These are phyloP conservation scores for Suhomyces sp. DNA, from an alignment of 805 yeast genomes.

Conservation along the genomic window DNA sequence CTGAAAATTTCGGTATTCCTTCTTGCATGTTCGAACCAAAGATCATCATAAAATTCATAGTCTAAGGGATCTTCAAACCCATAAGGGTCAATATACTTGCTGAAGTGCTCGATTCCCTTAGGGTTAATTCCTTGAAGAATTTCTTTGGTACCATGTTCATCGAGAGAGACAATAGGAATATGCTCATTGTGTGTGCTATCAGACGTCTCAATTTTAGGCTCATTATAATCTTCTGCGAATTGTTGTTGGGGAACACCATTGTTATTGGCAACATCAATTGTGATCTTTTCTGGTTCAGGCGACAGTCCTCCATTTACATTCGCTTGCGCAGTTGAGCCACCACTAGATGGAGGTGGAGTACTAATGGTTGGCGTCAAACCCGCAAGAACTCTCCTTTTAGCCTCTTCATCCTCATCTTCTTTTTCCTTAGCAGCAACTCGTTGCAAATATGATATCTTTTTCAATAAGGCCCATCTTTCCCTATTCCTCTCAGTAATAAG, in stretches of 20 bases:
- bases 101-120: slow-evolving; percentile 32
- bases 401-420: slow-evolving; percentile 38
- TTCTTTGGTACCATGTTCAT: slow-evolving; percentile 42
- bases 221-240: slow-evolving; percentile 6
- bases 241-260: slow-evolving; percentile 4
- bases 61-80: slow-evolving; percentile 83
- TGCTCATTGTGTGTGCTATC: slow-evolving; percentile 7
- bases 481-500: slow-evolving; percentile 43
- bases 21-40: slow-evolving; percentile 81
- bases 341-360: not conserved
- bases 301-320: slow-evolving; percentile 2
- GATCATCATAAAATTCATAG: slow-evolving; percentile 78
- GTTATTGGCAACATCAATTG: not conserved
- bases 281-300: not conserved
- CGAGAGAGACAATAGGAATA: slow-evolving; percentile 44
- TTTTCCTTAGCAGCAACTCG: slow-evolving; percentile 57
- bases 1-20: slow-evolving; percentile 81
- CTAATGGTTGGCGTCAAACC: slow-evolving; percentile 23
- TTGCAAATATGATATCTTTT: slow-evolving; percentile 68
- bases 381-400: slow-evolving; percentile 33
- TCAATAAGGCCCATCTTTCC: slow-evolving; percentile 70
- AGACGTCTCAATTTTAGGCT: slow-evolving; percentile 17
- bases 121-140: slow-evolving; percentile 41
- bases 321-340: slow-evolving; percentile 1
- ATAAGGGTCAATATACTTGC: slow-evolving; percentile 78